These are phyloP conservation scores for Nicotiana noctiflora DNA, from an alignment of 257 asterid species.

Conservation along the genomic window DNA sequence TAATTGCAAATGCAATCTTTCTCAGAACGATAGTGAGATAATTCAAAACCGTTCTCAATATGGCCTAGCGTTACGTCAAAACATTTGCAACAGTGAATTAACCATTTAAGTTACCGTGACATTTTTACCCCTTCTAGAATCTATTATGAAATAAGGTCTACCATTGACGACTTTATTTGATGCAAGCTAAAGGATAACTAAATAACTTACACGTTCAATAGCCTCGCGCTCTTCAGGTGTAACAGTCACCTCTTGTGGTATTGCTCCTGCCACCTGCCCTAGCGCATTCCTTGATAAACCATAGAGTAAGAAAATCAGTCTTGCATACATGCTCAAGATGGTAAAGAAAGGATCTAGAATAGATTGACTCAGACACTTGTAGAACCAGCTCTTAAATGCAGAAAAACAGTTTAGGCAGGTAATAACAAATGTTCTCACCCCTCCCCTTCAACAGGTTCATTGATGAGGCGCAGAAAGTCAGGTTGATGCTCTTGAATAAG, in stretches of 20 bases:
- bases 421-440: constrained; percentile 38
- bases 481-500: constrained; percentile 88
- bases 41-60: background rate
- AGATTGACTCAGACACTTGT: background rate
- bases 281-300: constrained; percentile 43
- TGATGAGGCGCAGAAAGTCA: constrained; percentile 77
- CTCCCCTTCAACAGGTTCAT: constrained; percentile 89
- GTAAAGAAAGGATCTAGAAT: background rate
- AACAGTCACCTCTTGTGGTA: constrained; percentile 82
- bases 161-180: background rate
- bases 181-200: background rate
- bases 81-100: background rate
- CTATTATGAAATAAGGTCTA: background rate
- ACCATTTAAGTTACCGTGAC: background rate
- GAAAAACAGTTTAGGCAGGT: background rate
- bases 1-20: background rate
- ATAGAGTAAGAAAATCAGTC: constrained; percentile 6
- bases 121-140: background rate
- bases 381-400: background rate
- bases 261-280: constrained; percentile 67
- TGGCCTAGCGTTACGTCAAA: background rate
- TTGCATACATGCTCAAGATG: background rate
- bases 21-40: background rate
- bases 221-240: constrained; percentile 92
- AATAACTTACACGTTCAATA: constrained; percentile 66